Base-by-base conservation (phyloP, 2,329 filamentous ascomycete species). In the Fusarium sp. region DNA sequence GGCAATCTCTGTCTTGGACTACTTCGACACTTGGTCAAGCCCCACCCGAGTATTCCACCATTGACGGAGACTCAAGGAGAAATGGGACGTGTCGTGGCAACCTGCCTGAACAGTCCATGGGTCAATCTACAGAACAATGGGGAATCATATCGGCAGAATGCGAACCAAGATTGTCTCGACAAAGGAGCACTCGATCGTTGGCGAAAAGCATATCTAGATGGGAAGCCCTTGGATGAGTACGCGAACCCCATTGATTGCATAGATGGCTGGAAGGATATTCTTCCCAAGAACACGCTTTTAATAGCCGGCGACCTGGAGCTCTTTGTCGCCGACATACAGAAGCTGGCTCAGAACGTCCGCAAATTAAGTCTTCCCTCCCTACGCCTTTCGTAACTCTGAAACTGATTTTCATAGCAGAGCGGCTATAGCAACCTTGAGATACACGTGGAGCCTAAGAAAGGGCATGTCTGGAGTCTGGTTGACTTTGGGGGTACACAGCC, bases 301-400 rank as follows among this genome's bases (percentile, higher is more conserved):
- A 7, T 52, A 22, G 13, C 50, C 12, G 50, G 50, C 18, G 32
- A 36, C 9, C 18, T 52, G 5, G 50, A 52, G 32, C 50, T 52
- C 4, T 52, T 52, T 36, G n/a, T 36, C n/a, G 50, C 50, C 9
- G 50, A 52, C 9, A 36, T 52, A 52, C 50, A 26, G 15, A 52
- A 52, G 17, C n/a, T 52, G n/a, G 30, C 50, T 6, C 30, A 36
- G 18, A 52, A 22, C 17, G 3, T 52, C 30, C 13, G 3, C 12
- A 26, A 36, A 26, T 52, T 52, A 26, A 26, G 50, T 51, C 22
- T 6, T 12, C 11, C 28, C 26, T 5, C 5, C 5, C 3, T n/a
- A 20, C 3, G 7, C 1, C 7, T 8, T 30, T 2, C 0, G 0
- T 32, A 11, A 50, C 15, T 18, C 4, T 10, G 22, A 24, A 51